Evolutionary conservation across 176 grass and related monocot species (phyloP), one percentile per base, ranked within the genome.

Genomic region (Aegilops longissima): DNA sequence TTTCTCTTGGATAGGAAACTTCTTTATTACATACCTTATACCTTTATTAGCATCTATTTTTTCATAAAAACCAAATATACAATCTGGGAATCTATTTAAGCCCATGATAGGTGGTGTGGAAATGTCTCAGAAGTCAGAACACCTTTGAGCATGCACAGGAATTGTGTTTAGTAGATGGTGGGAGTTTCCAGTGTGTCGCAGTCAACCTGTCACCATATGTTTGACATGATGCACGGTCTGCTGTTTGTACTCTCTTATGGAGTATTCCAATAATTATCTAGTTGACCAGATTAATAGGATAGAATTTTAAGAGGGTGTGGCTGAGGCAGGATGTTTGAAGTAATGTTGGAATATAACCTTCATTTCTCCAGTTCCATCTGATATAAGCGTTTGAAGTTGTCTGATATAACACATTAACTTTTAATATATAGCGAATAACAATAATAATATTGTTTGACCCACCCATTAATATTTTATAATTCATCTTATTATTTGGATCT

Each of bases 1-100:
- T 70, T 81, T 88, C 61, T 85, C 51, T 76, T 31, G 62, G 64
- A 86, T 86, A 86, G 7, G 21, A 62, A 27, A 54, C 35, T 75
- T 80, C 47, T 76, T 80, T 69, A 87, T 75, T 83, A 12, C 76
- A 73, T 80, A 27, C 61, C 33, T 79, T 30, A 71, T 74, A 20
- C 14, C 9, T 66, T 79, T 45, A 25, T 82, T 79, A 34, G 14
- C 31, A 24, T 40, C 8, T 8, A 6, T 24, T 76, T 51, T 54
- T 54, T 45, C 3, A 12, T 79, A 79, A 70, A 68, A 58, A 51
- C 8, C 8, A 59, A 31, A 69, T 59, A 8, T 9, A 10, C 56
- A 17, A 12, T 82, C 12, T 3, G 66, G 67, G n/a, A 47, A 69
- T 61, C 45, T 54, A 80, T 76, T 47, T 82, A 24, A 3, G 54